These are phyloP conservation scores for Lactarius trivialis DNA, from an alignment of 768 basidiomycete genomes.

Conservation along the genomic window DNA sequence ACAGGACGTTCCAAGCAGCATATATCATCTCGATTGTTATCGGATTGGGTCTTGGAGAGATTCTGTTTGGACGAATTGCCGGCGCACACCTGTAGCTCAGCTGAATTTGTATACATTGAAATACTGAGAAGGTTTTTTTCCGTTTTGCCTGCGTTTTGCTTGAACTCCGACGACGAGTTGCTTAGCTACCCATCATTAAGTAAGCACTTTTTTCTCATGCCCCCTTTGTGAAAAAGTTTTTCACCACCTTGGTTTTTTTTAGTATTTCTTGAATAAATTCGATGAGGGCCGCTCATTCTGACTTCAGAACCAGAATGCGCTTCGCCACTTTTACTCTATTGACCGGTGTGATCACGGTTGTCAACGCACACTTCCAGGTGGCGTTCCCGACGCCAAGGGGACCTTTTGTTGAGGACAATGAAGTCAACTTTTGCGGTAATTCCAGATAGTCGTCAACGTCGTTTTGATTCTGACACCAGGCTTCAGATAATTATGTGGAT, in stretches of 20 bases:
- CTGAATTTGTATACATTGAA: neutral
- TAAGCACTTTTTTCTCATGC: neutral
- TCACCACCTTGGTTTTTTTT: neutral
- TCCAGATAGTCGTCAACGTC: neutral
- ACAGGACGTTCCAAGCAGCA: conserved; percentile 78
- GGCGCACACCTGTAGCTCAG: conserved; percentile 4
- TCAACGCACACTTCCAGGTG: conserved; percentile 73
- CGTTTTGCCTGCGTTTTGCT: too few relatives aligned
- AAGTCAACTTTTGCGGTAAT: conserved; percentile 64
- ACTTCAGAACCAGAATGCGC: conserved; percentile 29
- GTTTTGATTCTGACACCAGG: conserved; percentile 1
- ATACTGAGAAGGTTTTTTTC: neutral
- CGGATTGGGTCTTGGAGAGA: conserved; percentile 71
- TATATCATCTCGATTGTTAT: conserved; percentile 67
- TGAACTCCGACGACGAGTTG: neutral
- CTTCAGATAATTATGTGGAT: conserved; percentile 54
- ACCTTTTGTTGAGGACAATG: conserved; percentile 50
- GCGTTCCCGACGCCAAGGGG: conserved; percentile 73
- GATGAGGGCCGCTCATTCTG: neutral
- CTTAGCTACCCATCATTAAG: neutral
- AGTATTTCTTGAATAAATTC: neutral
- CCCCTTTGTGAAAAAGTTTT: conserved; percentile 16
- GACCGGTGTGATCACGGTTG: conserved; percentile 36
- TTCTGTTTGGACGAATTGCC: conserved; percentile 56
- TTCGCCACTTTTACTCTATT: conserved; percentile 34